Evolutionary conservation across 2,329 filamentous ascomycete species (phyloP).

Genomic region (Aspergillus sp.): DNA sequence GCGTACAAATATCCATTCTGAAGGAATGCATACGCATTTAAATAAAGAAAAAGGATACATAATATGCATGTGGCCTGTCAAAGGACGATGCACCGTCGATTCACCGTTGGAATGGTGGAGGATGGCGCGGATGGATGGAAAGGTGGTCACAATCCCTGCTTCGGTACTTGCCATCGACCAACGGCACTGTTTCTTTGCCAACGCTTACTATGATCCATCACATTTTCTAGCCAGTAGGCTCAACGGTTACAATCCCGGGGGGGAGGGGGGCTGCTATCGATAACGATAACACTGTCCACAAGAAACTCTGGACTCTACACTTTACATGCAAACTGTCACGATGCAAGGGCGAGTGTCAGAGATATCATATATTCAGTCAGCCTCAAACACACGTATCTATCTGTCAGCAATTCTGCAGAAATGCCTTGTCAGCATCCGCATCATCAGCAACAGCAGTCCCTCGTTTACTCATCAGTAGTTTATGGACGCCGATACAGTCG

Average conservation of each 20-base stretch:
- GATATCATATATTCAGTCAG: not conserved
- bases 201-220: not conserved
- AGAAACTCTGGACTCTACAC: too few species aligned
- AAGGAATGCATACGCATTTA: not conserved
- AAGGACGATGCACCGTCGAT: not conserved
- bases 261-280: not conserved
- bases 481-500: not conserved
- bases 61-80: not conserved
- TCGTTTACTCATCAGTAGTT: too few species aligned
- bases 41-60: not conserved
- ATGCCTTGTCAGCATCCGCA: not conserved
- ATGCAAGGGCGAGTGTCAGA: conserved; percentile 1
- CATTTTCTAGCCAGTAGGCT: not conserved
- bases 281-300: not conserved
- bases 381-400: not conserved
- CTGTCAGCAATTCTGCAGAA: not conserved
- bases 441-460: too few species aligned
- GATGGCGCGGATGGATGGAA: not conserved
- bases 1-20: not conserved
- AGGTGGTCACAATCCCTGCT: not conserved
- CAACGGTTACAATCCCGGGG: not conserved
- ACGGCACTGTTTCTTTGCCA: too few species aligned
- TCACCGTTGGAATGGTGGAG: too few species aligned
- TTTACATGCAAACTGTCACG: not conserved
- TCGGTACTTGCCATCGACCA: not conserved